These are phyloP conservation scores for Picochlorum sp. DNA, from an alignment of 139 green algal genomes.

Conservation along the genomic window DNA sequence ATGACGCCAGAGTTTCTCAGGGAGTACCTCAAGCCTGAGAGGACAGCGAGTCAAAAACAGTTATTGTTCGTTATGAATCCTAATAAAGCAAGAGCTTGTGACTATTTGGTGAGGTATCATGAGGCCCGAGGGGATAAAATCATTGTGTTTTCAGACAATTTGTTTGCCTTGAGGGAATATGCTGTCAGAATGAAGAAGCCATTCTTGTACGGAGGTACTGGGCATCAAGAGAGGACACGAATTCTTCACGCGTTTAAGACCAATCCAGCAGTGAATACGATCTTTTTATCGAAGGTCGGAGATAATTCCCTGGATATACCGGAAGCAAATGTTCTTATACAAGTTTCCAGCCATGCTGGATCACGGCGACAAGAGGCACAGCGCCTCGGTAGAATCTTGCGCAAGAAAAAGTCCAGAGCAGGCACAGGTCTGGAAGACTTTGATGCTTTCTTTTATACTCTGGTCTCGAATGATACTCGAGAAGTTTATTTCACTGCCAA, in stretches of 20 bases:
- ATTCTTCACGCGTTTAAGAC: constrained; percentile 94
- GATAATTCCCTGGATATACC: constrained; percentile 99
- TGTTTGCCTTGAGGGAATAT: constrained; percentile 93
- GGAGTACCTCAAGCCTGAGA: constrained; percentile 84
- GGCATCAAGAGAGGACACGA: constrained; percentile 79
- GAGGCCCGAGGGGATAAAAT: constrained; percentile 74
- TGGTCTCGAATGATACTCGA: constrained; percentile 92
- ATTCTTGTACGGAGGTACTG: constrained; percentile 94
- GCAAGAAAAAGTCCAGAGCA: constrained; percentile 73
- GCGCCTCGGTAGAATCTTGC: constrained; percentile 91
- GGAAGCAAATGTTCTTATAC: constrained; percentile 98
- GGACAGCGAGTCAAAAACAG: constrained; percentile 38
- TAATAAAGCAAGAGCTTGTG: constrained; percentile 89
- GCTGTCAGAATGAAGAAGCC: constrained; percentile 70
- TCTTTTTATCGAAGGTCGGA: constrained; percentile 98
- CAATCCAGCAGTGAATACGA: constrained; percentile 83
- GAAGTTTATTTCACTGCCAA: constrained; percentile 98
- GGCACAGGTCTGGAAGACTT: constrained; percentile 58
- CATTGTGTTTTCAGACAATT: constrained; percentile 97
- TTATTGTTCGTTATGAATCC: constrained; percentile 98
- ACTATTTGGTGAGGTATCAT: constrained; percentile 95
- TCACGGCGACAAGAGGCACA: constrained; percentile 92
- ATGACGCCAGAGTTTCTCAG: constrained; percentile 77
- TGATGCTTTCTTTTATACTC: constrained; percentile 99
- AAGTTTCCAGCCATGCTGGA: constrained; percentile 91